phyloP scores from a whole-genome alignment of 768 basidiomycete genomes.

The Phlegmacium glaucopus region DNA sequence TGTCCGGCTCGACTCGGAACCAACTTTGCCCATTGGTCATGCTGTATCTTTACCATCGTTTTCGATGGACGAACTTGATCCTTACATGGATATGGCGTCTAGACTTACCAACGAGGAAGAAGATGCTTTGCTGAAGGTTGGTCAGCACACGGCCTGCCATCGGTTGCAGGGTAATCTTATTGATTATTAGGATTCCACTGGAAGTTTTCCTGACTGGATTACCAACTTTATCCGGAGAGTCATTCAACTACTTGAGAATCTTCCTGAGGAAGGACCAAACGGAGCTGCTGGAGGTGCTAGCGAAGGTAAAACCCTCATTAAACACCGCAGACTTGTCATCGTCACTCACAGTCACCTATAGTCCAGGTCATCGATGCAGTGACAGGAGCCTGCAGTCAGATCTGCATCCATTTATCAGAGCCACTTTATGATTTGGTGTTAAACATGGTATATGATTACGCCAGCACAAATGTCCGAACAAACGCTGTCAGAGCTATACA shows the following conservation, averaged over 20 bases:
- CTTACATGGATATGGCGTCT: conserved; percentile 35
- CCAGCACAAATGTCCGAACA: conserved; percentile 73
- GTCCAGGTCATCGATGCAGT: conserved; percentile 78
- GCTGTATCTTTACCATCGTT: conserved; percentile 34
- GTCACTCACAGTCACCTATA: conserved; percentile 19
- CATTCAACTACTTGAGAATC: conserved; percentile 76
- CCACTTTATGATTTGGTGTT: conserved; percentile 76
- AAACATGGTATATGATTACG: conserved; percentile 82
- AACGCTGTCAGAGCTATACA: conserved; percentile 88
- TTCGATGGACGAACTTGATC: conserved; percentile 33
- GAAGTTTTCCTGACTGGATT: conserved; percentile 79
- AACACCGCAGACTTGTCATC: background rate
- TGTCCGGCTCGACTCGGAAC: conserved; percentile 29
- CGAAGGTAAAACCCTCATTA: conserved; percentile 43
- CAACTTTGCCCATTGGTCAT: conserved; percentile 25
- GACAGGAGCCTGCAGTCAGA: conserved; percentile 70
- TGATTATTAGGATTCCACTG: conserved; percentile 52
- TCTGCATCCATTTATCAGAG: conserved; percentile 72
- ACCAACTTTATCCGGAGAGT: conserved; percentile 77
- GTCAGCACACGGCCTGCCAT: background rate
- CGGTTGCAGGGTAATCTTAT: no score
- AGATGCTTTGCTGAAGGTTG: conserved; percentile 59
- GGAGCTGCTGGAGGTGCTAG: conserved; percentile 59
- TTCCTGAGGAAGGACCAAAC: conserved; percentile 77
- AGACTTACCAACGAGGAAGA: conserved; percentile 59